These are phyloP conservation scores for Turritis glabra DNA, from an alignment of 345 rosid species.

Conservation along the genomic window DNA sequence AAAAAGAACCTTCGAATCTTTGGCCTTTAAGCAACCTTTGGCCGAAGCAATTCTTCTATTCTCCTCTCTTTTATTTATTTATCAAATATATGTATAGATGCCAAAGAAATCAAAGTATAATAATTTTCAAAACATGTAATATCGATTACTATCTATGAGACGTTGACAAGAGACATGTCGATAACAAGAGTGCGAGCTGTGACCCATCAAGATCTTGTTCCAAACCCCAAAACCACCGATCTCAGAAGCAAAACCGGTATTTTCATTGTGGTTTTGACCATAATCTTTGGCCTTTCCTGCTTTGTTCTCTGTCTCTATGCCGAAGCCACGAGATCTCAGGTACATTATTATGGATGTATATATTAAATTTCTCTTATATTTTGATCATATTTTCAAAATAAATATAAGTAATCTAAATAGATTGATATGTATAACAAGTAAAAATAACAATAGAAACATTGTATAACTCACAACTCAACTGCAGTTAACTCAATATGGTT, in stretches of 20 bases:
- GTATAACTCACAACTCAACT: background rate
- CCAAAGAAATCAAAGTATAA: slow-evolving; percentile 2
- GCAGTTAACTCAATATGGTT: background rate
- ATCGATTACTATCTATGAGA: slow-evolving; percentile 5
- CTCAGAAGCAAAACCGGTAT: slow-evolving; percentile 73
- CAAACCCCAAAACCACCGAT: slow-evolving; percentile 50
- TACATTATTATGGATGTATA: slow-evolving; percentile 20
- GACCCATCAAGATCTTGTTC: slow-evolving; percentile 86
- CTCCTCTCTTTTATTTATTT: slow-evolving; percentile 13
- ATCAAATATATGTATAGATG: slow-evolving; percentile 13
- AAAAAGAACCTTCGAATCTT: slow-evolving; percentile 60
- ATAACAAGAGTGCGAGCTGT: slow-evolving; percentile 60
- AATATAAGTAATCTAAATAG: background rate
- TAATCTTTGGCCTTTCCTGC: slow-evolving; percentile 70
- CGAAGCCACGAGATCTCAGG: slow-evolving; percentile 91
- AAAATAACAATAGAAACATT: background rate
- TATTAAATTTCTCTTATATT: background rate
- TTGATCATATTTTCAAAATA: background rate
- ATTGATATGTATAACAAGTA: background rate
- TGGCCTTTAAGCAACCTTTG: slow-evolving; percentile 89
- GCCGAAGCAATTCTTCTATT: slow-evolving; percentile 70
- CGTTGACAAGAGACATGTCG: slow-evolving; percentile 26
- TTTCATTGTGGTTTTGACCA: slow-evolving; percentile 51
- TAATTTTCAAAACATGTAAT: slow-evolving; percentile 14
- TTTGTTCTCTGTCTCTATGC: slow-evolving; percentile 82